Conservation (phyloP, 2,329 filamentous ascomycete species). For the Xylaria sp. region DNA sequence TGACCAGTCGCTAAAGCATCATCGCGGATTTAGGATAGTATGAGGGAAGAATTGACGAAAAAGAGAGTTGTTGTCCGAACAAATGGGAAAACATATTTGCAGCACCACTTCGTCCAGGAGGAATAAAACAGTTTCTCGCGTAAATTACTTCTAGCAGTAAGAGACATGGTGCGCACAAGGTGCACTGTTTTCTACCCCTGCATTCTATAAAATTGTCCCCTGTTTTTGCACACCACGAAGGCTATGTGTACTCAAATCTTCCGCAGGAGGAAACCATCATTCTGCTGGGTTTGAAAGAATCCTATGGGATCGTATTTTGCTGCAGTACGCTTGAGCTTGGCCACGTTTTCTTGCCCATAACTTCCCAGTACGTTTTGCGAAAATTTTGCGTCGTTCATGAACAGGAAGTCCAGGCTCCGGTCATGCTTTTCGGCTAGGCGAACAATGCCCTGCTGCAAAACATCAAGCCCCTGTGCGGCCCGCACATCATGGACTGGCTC, state of each 20-base stretch:
- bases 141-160: too few species aligned
- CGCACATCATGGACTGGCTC: not conserved
- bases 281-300: not conserved
- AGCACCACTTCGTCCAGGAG: too few species aligned
- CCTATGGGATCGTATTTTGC: not conserved
- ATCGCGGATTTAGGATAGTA: too few species aligned
- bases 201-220: too few species aligned
- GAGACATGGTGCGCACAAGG: too few species aligned
- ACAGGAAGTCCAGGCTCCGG: not conserved
- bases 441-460: not conserved
- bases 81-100: too few species aligned
- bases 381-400: not conserved
- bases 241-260: not conserved
- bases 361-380: not conserved
- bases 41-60: too few species aligned
- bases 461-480: not conserved
- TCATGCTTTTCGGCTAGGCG: not conserved
- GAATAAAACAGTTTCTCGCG: too few species aligned
- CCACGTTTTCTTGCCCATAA: not conserved
- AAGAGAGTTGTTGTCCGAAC: too few species aligned
- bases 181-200: too few species aligned
- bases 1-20: too few species aligned
- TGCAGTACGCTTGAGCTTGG: not conserved
- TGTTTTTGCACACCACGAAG: not conserved
- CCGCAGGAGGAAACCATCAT: not conserved